Base-by-base conservation (phyloP, 768 basidiomycete genomes). In the Mycena vitilis region DNA sequence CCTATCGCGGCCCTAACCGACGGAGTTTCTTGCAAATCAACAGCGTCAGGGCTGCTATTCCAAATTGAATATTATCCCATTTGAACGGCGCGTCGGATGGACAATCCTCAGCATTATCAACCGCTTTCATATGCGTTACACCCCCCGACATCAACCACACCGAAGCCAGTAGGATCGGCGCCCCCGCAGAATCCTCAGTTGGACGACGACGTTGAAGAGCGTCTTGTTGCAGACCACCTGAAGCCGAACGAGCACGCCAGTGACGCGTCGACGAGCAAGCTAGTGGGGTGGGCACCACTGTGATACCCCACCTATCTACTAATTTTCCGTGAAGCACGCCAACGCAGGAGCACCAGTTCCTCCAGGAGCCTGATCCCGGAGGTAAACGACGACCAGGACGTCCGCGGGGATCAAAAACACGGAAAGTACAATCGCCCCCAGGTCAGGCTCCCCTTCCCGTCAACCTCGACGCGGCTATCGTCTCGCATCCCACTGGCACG, bases 91-190 rank as follows among this genome's bases (percentile, higher is more conserved):
- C 36, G 60, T 65, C 54, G 40, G 58, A 87, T 87, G 86, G 85
- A 92, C 80, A 91, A 91, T 77, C 90, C 91, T 63, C 91, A 93
- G 76, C 90, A 91, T 70, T 92, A 94, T 80, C 91, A 92, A 69
- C 90, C 92, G 34, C 85, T 94, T 73, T 94, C 92, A 63, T 90
- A 92, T 82, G 92, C 92, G 49, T 83, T 94, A 45, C 83, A 91
- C 76, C 89, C 89, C 0, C 90, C 87, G 69, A 81, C 77, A 75
- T 79, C 77, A 59, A 75, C 77, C 37, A 76, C 65, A 60, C 79
- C 68, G 72, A 69, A 66, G 42, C 60, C 79, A 73, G 74, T 63
- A 71, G 77, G 73, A 44, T 23, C 54, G 30, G 36, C 60, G 36
- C 55, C 47, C 49, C 37, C 65, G 65, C 59, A 34, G 7, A 52